Evolutionary conservation across 2,329 filamentous ascomycete genomes (phyloP), one percentile per base, ranked within the genome.

Genomic region (Penicillium fuscoglaucum): DNA sequence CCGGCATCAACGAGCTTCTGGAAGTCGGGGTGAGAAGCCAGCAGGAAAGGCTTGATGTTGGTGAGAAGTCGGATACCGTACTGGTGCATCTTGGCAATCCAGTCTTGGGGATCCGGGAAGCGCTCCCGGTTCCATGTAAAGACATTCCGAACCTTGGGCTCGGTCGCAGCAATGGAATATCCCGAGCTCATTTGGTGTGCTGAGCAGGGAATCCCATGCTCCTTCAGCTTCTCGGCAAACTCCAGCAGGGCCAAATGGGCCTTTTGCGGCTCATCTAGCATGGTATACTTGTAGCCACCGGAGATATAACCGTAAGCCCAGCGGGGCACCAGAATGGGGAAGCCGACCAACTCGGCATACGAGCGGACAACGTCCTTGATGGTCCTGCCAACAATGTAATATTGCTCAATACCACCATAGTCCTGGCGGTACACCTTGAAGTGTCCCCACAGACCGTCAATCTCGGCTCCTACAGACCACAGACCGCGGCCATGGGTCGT

Each of bases 351-450:
- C 57, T 87, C 82, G 4, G 88, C 88, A 63, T 90, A 91, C 0
- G 82, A 81, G 1, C 76, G 79, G 0, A 91, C 85, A 0, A 90
- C 83, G 1, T 90, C 88, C 59, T 84, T 81, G 4, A 90, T 74
- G 0, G 86, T 90, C 64, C 81, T 81, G 13, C 88, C 88, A 1
- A 89, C 80, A 48, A 91, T 83, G 24, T 87, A 77, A 63, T 90
- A 90, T 73, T 90, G 83, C 68, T 91, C 88, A 0, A 91, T 77
- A 0, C 89, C 89, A 24, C 89, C 88, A 61, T 87, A 83, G 59
- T 89, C 86, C 72, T 91, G 88, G 8, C 88, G 82, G 66, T 89
- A 90, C 21, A 89, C 86, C 70, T 90, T 90, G 81, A 86, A 90
- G 57, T 83, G 83, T 0, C 88, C 88, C 87, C 88, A 91, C 75